A percentile compares a stretch with the other conserved stretches of the same genome.
Conservation (phyloP, 1,284 basidiomycete species). For the Meripilus lineatus region DNA sequence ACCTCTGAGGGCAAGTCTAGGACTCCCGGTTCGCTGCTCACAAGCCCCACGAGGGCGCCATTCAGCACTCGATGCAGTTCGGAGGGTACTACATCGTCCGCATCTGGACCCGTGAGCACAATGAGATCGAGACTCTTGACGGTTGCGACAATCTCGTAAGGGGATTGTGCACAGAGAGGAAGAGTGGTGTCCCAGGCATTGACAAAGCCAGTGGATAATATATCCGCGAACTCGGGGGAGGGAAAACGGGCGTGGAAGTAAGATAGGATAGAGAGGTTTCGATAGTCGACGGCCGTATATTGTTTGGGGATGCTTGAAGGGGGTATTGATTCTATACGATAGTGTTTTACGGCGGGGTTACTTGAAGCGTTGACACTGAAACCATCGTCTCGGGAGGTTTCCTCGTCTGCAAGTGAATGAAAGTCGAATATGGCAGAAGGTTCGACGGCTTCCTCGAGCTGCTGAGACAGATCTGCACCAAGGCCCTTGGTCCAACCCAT, state of each 20-base stretch:
- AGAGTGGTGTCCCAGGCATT: constrained; percentile 62
- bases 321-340: constrained; percentile 32
- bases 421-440: constrained; percentile 68
- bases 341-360: constrained; percentile 1
- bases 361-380: neutral
- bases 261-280: constrained; percentile 69
- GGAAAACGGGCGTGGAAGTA: constrained; percentile 74
- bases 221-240: constrained; percentile 25
- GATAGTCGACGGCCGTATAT: constrained; percentile 71
- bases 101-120: constrained; percentile 63
- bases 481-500: constrained; percentile 98
- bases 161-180: constrained; percentile 64
- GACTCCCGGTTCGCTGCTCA: constrained; percentile 42
- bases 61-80: constrained; percentile 75
- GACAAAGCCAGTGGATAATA: too few species aligned
- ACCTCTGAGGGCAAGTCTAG: constrained; percentile 21
- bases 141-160: constrained; percentile 63
- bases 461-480: constrained; percentile 74
- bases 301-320: constrained; percentile 33
- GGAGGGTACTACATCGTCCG: constrained; percentile 65
- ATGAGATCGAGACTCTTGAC: constrained; percentile 65
- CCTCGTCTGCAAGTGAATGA: constrained; percentile 21
- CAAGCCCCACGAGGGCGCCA: constrained; percentile 75
- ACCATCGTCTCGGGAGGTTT: constrained; percentile 11
- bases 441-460: constrained; percentile 63